phyloP scores from a whole-genome alignment of 768 basidiomycete genomes.

The Serendipita sp. region DNA sequence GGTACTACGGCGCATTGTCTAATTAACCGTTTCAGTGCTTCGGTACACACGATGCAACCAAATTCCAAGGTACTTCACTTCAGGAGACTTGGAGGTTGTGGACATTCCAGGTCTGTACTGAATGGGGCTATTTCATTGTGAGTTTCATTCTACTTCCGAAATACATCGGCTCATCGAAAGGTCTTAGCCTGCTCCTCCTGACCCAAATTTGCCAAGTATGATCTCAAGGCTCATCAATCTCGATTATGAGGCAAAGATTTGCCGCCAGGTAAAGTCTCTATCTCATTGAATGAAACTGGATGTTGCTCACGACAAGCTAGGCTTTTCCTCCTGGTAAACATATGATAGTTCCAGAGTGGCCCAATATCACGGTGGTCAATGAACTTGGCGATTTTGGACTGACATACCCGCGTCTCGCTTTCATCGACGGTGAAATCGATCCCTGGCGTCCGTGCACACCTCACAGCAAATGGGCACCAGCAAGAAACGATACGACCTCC shows the following conservation, averaged over 20 bases:
- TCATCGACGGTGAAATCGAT: conserved; percentile 82
- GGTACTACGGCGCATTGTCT: neutral
- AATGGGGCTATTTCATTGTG: conserved; percentile 91
- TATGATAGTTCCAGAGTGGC: conserved; percentile 52
- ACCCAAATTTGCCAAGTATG: conserved; percentile 53
- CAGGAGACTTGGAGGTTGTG: conserved; percentile 73
- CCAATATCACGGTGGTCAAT: conserved; percentile 76
- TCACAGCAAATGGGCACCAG: conserved; percentile 51
- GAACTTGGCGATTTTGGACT: conserved; percentile 71
- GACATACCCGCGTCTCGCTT: conserved; percentile 63
- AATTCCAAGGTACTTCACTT: conserved; percentile 45
- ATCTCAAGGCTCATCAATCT: conserved; percentile 63
- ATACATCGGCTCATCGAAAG: neutral
- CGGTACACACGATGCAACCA: conserved; percentile 56
- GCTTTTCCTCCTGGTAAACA: conserved; percentile 65
- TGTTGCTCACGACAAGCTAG: conserved; percentile 21
- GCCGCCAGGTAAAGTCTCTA: conserved; percentile 35
- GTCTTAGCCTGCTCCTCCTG: conserved; percentile 57
- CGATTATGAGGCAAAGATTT: conserved; percentile 55
- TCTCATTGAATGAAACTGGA: neutral
- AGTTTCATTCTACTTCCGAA: conserved; percentile 13
- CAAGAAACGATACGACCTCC: conserved; percentile 55
- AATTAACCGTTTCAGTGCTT: conserved; percentile 47
- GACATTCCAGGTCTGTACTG: conserved; percentile 83
- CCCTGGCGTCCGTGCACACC: conserved; percentile 84